These are phyloP conservation scores for Pseudotsuga menziesii DNA, from an alignment of 75 land plant genomes.

Conservation along the genomic window DNA sequence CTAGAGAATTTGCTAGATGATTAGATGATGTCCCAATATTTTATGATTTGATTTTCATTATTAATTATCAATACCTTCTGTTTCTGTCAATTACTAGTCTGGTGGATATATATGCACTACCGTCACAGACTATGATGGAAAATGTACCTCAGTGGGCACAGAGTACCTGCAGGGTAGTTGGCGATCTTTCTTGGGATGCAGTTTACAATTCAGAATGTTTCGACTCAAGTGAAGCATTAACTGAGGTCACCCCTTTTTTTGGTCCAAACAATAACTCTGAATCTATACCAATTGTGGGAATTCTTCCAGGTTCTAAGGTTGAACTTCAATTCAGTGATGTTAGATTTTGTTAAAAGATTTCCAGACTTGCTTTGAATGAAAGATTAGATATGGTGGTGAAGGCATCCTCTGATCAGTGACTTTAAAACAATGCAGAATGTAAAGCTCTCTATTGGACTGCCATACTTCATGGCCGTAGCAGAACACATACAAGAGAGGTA, in stretches of 20 bases:
- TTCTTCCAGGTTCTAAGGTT: slow-evolving; percentile 28
- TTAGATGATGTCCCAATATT: not conserved
- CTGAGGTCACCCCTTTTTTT: slow-evolving; percentile 5
- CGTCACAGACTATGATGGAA: slow-evolving; percentile 4
- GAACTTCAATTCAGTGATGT: not conserved
- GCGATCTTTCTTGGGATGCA: slow-evolving; percentile 28
- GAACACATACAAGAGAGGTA: slow-evolving; percentile 24
- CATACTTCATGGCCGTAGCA: slow-evolving; percentile 31
- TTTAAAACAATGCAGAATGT: slow-evolving; percentile 19
- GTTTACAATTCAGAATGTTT: slow-evolving; percentile 9
- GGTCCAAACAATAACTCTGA: not conserved
- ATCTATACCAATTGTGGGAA: slow-evolving; percentile 18
- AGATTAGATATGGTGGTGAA: not conserved
- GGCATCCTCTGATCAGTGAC: not conserved
- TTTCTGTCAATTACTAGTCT: slow-evolving; percentile 7
- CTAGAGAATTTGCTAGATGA: not conserved
- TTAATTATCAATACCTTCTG: not conserved
- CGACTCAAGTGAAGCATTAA: not conserved
- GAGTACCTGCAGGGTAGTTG: slow-evolving; percentile 24
- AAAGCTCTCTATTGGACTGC: slow-evolving; percentile 26
- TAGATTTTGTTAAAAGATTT: not conserved
- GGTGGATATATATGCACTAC: slow-evolving; percentile 23
- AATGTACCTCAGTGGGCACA: slow-evolving; percentile 20
- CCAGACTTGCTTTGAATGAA: not conserved
- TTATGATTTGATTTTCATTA: not conserved